These are phyloP conservation scores for Aspergillus quadricinctus DNA, from an alignment of 2,329 filamentous ascomycete genomes.

Conservation along the genomic window DNA sequence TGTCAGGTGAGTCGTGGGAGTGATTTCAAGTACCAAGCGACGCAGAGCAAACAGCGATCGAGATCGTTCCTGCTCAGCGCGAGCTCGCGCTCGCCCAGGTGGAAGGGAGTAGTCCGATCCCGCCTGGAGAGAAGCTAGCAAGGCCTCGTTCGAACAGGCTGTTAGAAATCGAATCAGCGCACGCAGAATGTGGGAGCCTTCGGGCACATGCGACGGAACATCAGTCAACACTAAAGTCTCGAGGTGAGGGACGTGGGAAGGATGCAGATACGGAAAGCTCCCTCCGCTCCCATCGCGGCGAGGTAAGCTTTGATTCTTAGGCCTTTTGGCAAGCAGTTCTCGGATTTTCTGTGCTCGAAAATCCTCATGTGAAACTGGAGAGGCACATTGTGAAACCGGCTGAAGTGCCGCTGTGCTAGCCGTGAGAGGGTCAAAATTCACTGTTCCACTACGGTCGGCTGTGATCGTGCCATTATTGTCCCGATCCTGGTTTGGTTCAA, in stretches of 20 bases:
- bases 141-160: constrained; percentile 53
- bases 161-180: constrained; percentile 52
- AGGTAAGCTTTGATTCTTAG: constrained; percentile 26
- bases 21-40: constrained; percentile 54
- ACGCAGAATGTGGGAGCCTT: constrained; percentile 39
- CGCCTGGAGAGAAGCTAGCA: constrained; percentile 51
- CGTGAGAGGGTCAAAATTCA: too few species aligned
- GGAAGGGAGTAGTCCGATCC: constrained; percentile 55
- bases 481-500: constrained; percentile 22
- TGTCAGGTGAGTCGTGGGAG: constrained; percentile 24
- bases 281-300: constrained; percentile 24
- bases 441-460: too few species aligned
- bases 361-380: constrained; percentile 18
- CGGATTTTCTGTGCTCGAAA: constrained; percentile 31
- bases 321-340: constrained; percentile 36
- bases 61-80: constrained; percentile 47
- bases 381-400: constrained; percentile 13
- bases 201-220: constrained; percentile 45
- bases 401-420: constrained; percentile 5
- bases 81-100: constrained; percentile 50
- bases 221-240: constrained; percentile 54
- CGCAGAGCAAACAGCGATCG: constrained; percentile 52
- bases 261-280: constrained; percentile 44
- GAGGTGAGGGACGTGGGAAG: constrained; percentile 52
- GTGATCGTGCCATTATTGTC: constrained; percentile 2